Conservation (phyloP, 805 yeast genomes). For the Candida berthetii region DNA sequence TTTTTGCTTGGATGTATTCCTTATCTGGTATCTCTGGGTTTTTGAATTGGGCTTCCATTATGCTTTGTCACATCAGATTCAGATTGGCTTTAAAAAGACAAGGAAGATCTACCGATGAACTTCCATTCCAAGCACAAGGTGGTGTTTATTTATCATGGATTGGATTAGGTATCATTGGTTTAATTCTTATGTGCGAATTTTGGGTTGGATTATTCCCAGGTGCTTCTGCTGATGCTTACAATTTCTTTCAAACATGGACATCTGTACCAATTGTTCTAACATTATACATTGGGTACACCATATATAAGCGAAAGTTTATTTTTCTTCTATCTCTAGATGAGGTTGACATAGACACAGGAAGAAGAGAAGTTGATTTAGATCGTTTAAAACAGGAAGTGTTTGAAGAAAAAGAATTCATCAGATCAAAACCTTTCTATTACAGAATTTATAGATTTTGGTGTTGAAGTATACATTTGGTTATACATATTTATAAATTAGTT, state of each 20-base stretch:
- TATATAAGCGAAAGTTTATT: constrained; percentile 26
- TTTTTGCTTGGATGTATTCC: constrained; percentile 54
- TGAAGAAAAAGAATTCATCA: constrained; percentile 49
- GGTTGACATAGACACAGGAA: constrained; percentile 50
- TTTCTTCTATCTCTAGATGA: constrained; percentile 31
- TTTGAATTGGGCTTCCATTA: constrained; percentile 55
- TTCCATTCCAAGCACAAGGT: constrained; percentile 42
- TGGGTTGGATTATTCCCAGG: constrained; percentile 70
- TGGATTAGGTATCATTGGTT: constrained; percentile 37
- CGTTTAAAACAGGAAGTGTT: constrained; percentile 31
- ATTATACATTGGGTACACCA: constrained; percentile 30
- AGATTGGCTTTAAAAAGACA: constrained; percentile 54
- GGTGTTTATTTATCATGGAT: constrained; percentile 59
- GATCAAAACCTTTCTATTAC: constrained; percentile 36
- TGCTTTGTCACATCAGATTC: constrained; percentile 48
- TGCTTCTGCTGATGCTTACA: constrained; percentile 23
- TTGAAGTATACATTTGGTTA: constrained; percentile 24
- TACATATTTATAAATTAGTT: no score
- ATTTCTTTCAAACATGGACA: constrained; percentile 42
- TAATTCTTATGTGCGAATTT: constrained; percentile 54
- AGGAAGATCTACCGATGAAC: constrained; percentile 57
- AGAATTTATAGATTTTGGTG: constrained; percentile 50
- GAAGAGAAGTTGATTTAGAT: constrained; percentile 42
- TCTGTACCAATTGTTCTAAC: constrained; percentile 36
- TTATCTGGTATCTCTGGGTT: constrained; percentile 50